Evolutionary conservation across 2,329 filamentous ascomycete species (phyloP).

Genomic region (Exserohilum turcica): DNA sequence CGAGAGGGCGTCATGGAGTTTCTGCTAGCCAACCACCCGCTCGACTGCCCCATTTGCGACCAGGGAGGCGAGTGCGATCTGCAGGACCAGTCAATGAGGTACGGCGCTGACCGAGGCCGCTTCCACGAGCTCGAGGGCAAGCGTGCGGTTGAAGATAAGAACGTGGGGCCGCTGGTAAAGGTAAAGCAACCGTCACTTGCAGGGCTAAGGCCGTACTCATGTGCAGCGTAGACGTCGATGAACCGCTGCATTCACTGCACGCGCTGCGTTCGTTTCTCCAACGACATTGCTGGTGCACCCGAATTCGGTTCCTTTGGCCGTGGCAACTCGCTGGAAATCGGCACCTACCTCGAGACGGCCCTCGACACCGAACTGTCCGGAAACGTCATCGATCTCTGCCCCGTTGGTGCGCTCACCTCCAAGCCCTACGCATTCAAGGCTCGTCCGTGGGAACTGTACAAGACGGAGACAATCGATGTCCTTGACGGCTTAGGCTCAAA

Average conservation of each 20-base stretch:
- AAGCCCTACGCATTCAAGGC: slow-evolving; percentile 98
- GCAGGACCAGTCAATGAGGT: slow-evolving; percentile 99
- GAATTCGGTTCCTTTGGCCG: slow-evolving; percentile 93
- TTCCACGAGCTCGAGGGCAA: slow-evolving; percentile 97
- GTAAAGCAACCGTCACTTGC: slow-evolving; percentile 32
- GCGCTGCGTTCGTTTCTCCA: slow-evolving; percentile 94
- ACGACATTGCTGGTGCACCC: slow-evolving; percentile 93
- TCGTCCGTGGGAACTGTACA: slow-evolving; percentile 94
- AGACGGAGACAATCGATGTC: slow-evolving; percentile 94
- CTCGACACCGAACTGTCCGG: slow-evolving; percentile 93
- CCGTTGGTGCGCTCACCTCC: slow-evolving; percentile 92
- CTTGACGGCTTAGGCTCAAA: slow-evolving; percentile 91
- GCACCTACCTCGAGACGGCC: slow-evolving; percentile 93
- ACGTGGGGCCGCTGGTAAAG: slow-evolving; percentile 96
- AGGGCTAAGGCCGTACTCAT: slow-evolving; percentile 31
- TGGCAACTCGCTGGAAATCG: slow-evolving; percentile 97
- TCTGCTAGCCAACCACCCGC: slow-evolving; percentile 90
- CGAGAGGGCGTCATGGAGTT: slow-evolving; percentile 99
- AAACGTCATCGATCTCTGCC: slow-evolving; percentile 98
- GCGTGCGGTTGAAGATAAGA: slow-evolving; percentile 98
- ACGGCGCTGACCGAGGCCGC: slow-evolving; percentile 91
- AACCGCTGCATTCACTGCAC: slow-evolving; percentile 99
- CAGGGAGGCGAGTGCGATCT: slow-evolving; percentile 99
- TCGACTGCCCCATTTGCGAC: slow-evolving; percentile 97
- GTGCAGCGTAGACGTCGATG: slow-evolving; percentile 76